A percentile compares a stretch with the other conserved stretches of the same genome.
Conservation (phyloP, 108 stramenopile genomes). For the Pseudonitzschia multiseries region DNA sequence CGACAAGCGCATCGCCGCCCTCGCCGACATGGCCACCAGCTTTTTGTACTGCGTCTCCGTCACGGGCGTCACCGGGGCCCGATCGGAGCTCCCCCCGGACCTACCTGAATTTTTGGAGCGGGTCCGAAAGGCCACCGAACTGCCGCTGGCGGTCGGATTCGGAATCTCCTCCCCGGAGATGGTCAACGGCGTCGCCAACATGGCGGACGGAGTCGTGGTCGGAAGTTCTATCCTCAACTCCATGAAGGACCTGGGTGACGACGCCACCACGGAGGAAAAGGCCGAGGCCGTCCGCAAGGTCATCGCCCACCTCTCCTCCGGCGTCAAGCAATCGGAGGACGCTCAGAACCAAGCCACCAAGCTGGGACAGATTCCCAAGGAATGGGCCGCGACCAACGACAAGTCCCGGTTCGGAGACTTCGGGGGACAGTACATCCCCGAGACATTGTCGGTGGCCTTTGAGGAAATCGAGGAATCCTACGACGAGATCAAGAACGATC, state of each 20-base stretch:
- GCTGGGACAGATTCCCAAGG: slow-evolving; percentile 70
- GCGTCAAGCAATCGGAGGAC: slow-evolving; percentile 62
- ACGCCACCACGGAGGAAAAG: slow-evolving; percentile 70
- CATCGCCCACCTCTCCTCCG: slow-evolving; percentile 59
- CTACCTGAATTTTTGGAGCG: slow-evolving; percentile 88
- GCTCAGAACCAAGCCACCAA: slow-evolving; percentile 72
- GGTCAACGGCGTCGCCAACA: slow-evolving; percentile 88
- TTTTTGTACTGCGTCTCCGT: slow-evolving; percentile 98
- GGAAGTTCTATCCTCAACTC: slow-evolving; percentile 95
- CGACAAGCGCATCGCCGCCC: slow-evolving; percentile 86
- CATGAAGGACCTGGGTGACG: slow-evolving; percentile 70
- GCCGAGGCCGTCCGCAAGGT: slow-evolving; percentile 78
- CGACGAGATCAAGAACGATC: slow-evolving; percentile 82
- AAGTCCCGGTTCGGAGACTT: slow-evolving; percentile 88
- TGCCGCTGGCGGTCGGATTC: slow-evolving; percentile 96
- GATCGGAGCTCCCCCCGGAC: slow-evolving; percentile 77
- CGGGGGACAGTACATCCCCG: slow-evolving; percentile 98
- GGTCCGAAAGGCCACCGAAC: slow-evolving; percentile 84
- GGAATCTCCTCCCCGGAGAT: slow-evolving; percentile 90
- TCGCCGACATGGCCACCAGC: slow-evolving; percentile 84
- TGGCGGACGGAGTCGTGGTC: slow-evolving; percentile 97
- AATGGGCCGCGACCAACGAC: slow-evolving; percentile 37
- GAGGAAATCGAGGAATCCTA: slow-evolving; percentile 91
- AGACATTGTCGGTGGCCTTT: slow-evolving; percentile 95
- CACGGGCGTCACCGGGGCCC: slow-evolving; percentile 95